phyloP scores from a whole-genome alignment of 345 rosid species.

The Heritiera littoralis region DNA sequence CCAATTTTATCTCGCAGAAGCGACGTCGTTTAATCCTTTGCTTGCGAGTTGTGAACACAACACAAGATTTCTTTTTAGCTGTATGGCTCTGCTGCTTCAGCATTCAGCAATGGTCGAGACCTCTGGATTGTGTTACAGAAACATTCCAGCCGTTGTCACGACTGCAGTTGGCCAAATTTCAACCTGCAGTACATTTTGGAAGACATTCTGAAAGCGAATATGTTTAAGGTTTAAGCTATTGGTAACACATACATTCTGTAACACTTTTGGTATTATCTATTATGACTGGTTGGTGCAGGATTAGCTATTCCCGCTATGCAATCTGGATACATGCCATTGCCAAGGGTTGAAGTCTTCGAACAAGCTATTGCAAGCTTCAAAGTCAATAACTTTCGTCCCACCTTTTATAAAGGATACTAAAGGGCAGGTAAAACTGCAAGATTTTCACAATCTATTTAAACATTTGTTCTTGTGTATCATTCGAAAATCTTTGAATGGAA shows the following conservation, averaged over 20 bases:
- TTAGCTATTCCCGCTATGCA: constrained; percentile 56
- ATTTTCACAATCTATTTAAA: neutral
- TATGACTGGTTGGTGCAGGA: constrained; percentile 64
- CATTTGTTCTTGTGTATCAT: neutral
- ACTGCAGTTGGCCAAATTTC: constrained; percentile 66
- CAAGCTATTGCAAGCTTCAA: constrained; percentile 68
- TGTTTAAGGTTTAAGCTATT: neutral
- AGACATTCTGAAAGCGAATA: too few species aligned
- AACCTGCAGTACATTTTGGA: too few species aligned
- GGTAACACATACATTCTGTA: neutral
- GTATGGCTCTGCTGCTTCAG: constrained; percentile 56
- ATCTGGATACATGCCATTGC: constrained; percentile 60
- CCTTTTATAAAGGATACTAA: constrained; percentile 19
- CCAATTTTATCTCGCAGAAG: neutral
- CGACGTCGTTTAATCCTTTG: neutral
- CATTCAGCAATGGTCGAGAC: constrained; percentile 59
- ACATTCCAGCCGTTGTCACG: constrained; percentile 44
- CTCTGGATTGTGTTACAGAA: constrained; percentile 50
- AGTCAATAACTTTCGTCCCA: constrained; percentile 58
- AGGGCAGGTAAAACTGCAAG: neutral
- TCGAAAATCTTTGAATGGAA: neutral
- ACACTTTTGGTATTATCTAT: neutral
- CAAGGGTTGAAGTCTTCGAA: constrained; percentile 67
- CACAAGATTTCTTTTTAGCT: neutral
- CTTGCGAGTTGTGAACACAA: neutral